These are phyloP conservation scores for Pseudogymnoascus sp. DNA, from an alignment of 2,329 filamentous ascomycete species.

Conservation along the genomic window DNA sequence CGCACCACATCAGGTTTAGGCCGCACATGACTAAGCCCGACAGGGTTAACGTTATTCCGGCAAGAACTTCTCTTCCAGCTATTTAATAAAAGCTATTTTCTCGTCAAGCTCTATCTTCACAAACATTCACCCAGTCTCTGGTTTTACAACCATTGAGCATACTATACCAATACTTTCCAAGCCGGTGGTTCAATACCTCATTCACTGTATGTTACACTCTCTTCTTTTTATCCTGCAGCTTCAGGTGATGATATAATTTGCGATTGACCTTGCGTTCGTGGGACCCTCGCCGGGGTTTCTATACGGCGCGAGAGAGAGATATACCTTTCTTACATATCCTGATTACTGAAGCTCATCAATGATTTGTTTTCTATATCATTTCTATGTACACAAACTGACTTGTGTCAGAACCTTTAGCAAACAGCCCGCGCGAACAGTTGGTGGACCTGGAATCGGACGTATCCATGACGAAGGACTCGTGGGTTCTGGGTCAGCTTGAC, in stretches of 20 bases:
- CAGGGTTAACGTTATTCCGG: neutral
- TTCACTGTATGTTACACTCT: constrained; percentile 11
- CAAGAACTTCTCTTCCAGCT: constrained; percentile 5
- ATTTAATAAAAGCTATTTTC: constrained; percentile 6
- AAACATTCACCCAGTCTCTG: constrained; percentile 6
- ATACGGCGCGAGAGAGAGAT: constrained; percentile 73
- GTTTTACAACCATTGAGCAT: neutral
- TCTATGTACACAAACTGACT: neutral
- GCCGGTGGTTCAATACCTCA: neutral
- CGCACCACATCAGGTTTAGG: constrained; percentile 6
- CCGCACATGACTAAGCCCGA: neutral
- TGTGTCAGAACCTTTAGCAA: constrained; percentile 1
- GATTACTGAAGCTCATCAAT: constrained; percentile 37
- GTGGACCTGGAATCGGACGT: neutral
- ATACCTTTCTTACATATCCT: constrained; percentile 99
- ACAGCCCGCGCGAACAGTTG: neutral
- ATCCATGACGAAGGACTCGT: neutral
- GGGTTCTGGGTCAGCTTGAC: neutral
- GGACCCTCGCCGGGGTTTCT: constrained; percentile 85
- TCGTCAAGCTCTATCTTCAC: neutral
- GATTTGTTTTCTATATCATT: constrained; percentile 6
- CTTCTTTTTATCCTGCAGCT: constrained; percentile 18
- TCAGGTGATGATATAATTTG: constrained; percentile 96
- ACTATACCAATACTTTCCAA: neutral
- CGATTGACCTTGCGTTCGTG: constrained; percentile 84